Evolutionary conservation across 2,329 filamentous ascomycete genomes (phyloP), one percentile per base, ranked within the genome.

Genomic region (Trichoderma gracile): DNA sequence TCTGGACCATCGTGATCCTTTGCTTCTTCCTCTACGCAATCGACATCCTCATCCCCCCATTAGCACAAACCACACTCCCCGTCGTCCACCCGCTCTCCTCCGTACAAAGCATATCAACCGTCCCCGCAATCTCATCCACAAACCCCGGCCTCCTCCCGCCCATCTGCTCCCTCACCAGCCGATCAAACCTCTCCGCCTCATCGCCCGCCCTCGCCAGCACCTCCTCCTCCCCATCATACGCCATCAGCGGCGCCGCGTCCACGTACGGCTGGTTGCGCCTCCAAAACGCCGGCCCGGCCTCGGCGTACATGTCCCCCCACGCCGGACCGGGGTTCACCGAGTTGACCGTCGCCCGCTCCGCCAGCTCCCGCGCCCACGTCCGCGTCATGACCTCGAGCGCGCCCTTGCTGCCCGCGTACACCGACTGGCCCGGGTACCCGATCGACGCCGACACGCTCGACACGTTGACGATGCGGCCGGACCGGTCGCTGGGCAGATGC

Each of bases 41-140:
- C 21, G 73, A 74, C 74, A 78, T 78, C 69, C 73, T 76, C 74
- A 78, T 78, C 10, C 78, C 78, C 3, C 89, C 89, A 70, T 91
- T 91, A 15, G 88, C 88, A 75, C 86, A 90, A n/a, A 91, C 81
- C 38, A 90, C 84, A 71, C 85, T 88, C 4, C 89, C 89, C 1
- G 89, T 91, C 65, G 86, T 87, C 88, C 88, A 91, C 2, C 81
- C 84, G 45, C 81, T 82, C 74, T 91, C 89, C 12, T 82, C 81
- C 7, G 83, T 84, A 73, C 88, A 91, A 46, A 91, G 77, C 87
- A 91, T 90, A 9, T 83, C 88, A 53, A 91, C 85, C 5, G 89
- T 84, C 1, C 88, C 89, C 0, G 89, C 89, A 75, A 91, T 81
- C 76, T 91, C 89, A 46, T 66, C 67, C 8, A 73, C 73, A 58